Evolutionary conservation across 106 monocot species (phyloP), one percentile per base, ranked within the genome.

Genomic region (Phalaenopsis equestris): DNA sequence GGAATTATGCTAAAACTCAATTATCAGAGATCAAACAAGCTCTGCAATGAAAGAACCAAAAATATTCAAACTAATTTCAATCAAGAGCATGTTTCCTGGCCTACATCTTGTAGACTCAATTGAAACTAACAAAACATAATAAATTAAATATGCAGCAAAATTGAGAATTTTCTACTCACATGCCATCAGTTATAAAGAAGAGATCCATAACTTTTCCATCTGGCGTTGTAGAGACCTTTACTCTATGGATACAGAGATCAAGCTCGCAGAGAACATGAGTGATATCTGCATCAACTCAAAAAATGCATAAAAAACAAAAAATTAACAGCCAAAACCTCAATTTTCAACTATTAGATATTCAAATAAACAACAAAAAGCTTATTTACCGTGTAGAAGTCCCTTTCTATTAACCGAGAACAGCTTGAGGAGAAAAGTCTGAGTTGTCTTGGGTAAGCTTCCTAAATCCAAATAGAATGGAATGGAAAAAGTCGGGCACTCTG

Each of bases 211-310:
- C 97, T 81, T 87, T 78, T 23, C 92, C 97, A 85, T 94, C 94
- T 1, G 97, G 97, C 12, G 94, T 94, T 5, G 97, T 98, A 4
- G 94, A 98, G 21, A 98, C 92, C 89, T 98, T 98, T 38, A 98
- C 94, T 79, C 92, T 88, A 55, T 94, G 94, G 81, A 98, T 94
- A 78, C 89, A 67, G 61, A 94, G 86, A 56, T 92, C 94, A 65
- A 98, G 87, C 68, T 98, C 89, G 23, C 80, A 87, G 61, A 98
- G 92, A 42, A 94, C 88, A 57, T 87, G 86, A 74, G 94, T 98
- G 1, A 89, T 92, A 87, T 98, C 97, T 98, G 88, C 72, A 80
- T 24, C 74, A 43, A 74, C 43, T 74, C 19, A 42, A 74, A 42
- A 74, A 49, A 24, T 19, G 8, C n/a, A 49, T 49, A 76, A 76